A percentile compares a stretch with the other conserved stretches of the same genome.
phyloP scores from a whole-genome alignment of 345 rosid species.

The Diplotaxis tenuifolia region DNA sequence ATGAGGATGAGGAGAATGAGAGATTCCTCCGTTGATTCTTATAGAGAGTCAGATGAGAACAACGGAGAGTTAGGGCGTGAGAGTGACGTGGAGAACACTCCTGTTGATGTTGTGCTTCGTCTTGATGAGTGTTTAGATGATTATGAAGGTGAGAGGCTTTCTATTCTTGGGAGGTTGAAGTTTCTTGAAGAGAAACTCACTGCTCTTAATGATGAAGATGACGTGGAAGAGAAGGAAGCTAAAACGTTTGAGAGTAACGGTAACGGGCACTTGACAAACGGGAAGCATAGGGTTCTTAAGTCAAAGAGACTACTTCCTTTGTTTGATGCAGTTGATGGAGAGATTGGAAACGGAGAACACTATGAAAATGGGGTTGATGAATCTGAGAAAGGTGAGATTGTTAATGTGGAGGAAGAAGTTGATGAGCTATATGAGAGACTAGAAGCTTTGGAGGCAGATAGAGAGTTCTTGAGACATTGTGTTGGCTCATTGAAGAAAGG shows the following conservation, averaged over 20 bases:
- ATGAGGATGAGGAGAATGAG: slow-evolving; percentile 51
- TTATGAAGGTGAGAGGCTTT: slow-evolving; percentile 84
- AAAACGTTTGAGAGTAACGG: slow-evolving; percentile 49
- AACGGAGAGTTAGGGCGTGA: slow-evolving; percentile 45
- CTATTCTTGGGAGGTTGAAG: slow-evolving; percentile 85
- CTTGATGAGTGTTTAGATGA: slow-evolving; percentile 73
- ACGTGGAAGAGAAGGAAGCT: slow-evolving; percentile 50
- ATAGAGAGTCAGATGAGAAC: slow-evolving; percentile 52
- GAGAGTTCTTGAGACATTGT: slow-evolving; percentile 88
- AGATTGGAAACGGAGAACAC: slow-evolving; percentile 46
- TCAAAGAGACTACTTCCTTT: slow-evolving; percentile 91
- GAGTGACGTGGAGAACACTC: slow-evolving; percentile 51
- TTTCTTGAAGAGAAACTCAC: slow-evolving; percentile 82
- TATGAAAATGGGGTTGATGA: slow-evolving; percentile 34
- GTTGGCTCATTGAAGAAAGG: slow-evolving; percentile 85
- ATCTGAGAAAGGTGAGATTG: slow-evolving; percentile 30
- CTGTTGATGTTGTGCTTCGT: slow-evolving; percentile 62
- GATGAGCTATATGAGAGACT: slow-evolving; percentile 84
- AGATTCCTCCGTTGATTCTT: slow-evolving; percentile 57
- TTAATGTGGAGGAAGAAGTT: slow-evolving; percentile 66
- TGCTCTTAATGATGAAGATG: slow-evolving; percentile 53
- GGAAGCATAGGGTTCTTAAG: slow-evolving; percentile 47
- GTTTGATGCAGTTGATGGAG: slow-evolving; percentile 65
- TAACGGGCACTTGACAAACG: slow-evolving; percentile 55
- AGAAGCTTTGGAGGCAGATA: slow-evolving; percentile 86